phyloP scores from a whole-genome alignment of 306 rosid genomes.

The Cicer judaicum region DNA sequence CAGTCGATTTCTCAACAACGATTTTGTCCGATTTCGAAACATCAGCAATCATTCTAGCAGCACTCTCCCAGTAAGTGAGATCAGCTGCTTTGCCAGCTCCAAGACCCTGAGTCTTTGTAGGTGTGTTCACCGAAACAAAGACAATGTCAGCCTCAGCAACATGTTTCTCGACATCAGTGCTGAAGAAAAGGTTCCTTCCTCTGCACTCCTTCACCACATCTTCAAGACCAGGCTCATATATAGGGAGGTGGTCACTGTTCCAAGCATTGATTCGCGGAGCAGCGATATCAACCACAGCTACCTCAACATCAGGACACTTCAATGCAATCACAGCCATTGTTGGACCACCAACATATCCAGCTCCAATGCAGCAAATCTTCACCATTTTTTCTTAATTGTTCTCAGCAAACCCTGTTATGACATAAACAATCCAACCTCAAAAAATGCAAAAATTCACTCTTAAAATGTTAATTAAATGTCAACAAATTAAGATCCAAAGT shows the following conservation, averaged over 20 bases:
- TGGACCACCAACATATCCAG: slow-evolving; percentile 96
- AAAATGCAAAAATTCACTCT: slow-evolving; percentile 3
- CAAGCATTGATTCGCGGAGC: slow-evolving; percentile 60
- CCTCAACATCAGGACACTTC: slow-evolving; percentile 68
- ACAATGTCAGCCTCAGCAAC: slow-evolving; percentile 83
- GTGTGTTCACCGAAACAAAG: slow-evolving; percentile 93
- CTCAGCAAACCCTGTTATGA: slow-evolving; percentile 44
- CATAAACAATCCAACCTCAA: slow-evolving; percentile 21
- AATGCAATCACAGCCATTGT: slow-evolving; percentile 93
- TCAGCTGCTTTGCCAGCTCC: slow-evolving; percentile 98
- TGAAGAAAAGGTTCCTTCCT: slow-evolving; percentile 69
- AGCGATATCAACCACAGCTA: slow-evolving; percentile 64
- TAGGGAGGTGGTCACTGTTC: slow-evolving; percentile 72
- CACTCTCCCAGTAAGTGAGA: slow-evolving; percentile 95
- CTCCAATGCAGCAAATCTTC: slow-evolving; percentile 96
- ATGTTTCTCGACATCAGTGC: slow-evolving; percentile 79
- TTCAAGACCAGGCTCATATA: slow-evolving; percentile 74
- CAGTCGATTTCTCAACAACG: slow-evolving; percentile 91
- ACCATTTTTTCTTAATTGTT: slow-evolving; percentile 68
- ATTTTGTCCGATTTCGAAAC: slow-evolving; percentile 85
- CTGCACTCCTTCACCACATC: slow-evolving; percentile 71
- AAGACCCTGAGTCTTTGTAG: slow-evolving; percentile 89
- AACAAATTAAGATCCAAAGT: slow-evolving; percentile 16
- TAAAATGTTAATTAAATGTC: background rate
- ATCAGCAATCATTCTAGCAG: slow-evolving; percentile 95